Evolutionary conservation across 2,329 filamentous ascomycete species (phyloP), one percentile per base, ranked within the genome.

Genomic region (Ceratocystiopsis sp.): DNA sequence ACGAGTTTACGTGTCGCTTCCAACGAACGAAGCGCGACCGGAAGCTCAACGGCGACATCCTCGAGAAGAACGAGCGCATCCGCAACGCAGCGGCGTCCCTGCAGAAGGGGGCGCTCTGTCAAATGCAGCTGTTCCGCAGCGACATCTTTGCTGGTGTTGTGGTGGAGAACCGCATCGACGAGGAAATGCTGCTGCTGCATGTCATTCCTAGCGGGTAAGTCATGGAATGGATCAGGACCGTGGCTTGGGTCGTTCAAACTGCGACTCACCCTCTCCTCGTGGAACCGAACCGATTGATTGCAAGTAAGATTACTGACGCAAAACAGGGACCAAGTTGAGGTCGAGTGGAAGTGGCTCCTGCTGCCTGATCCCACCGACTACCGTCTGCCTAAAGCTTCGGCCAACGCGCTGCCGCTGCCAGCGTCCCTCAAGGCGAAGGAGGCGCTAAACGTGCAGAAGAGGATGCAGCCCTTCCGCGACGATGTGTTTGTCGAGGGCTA

Each of bases 1-100:
- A 93, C 53, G 85, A 94, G 55, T 87, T 96, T 58, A 85, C 83
- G 52, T 98, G 91, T 63, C 84, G 87, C 47, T 94, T 93, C 62
- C 91, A 98, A 59, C 76, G 91, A 41, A 77, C 82, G 14, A 93
- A 91, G 64, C 78, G 91, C 54, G 78, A 85, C 48, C 84, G 80
- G 61, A 83, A 81, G 50, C 60, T 78, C 41, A 75, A 84, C 43
- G 71, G 73, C 34, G 75, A 83, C 43, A 64, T 68, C 2, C 64
- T 91, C 48, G 86, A 91, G 53, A 70, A 73, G 42, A 79, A 82
- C 56, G 66, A 74, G 44, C 74, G 77, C 48, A 73, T 91, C 44
- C 69, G 71, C 42, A 69, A 76, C 45, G 79, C 78, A 37, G 85
- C 84, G 2, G 70, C 69, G 42, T 69, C 70, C 2, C 66, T 94